phyloP scores from a whole-genome alignment of 176 grass and related monocot species.

The Cenchrus americanus region DNA sequence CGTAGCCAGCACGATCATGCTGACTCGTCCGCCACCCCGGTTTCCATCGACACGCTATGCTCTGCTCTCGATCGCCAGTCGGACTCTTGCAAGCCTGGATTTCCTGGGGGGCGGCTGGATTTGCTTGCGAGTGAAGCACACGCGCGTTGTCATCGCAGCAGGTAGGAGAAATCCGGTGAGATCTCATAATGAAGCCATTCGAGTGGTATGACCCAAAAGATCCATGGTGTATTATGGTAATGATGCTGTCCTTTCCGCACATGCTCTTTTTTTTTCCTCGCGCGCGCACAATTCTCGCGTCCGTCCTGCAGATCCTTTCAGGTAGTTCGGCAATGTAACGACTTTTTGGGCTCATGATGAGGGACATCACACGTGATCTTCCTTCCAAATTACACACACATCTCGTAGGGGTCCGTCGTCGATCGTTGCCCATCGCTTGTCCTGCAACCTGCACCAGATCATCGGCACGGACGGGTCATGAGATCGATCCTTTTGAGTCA shows the following conservation, averaged over 20 bases:
- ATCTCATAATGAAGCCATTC: constrained; percentile 15
- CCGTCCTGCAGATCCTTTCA: constrained; percentile 13
- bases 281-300: background rate
- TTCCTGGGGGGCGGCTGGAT: background rate
- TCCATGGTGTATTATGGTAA: background rate
- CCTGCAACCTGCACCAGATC: background rate
- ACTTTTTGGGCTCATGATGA: constrained; percentile 5
- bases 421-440: background rate
- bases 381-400: background rate
- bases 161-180: constrained; percentile 11
- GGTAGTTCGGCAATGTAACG: background rate
- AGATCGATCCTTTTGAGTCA: background rate
- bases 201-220: background rate
- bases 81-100: background rate
- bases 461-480: background rate
- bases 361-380: constrained; percentile 21
- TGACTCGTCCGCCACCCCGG: background rate
- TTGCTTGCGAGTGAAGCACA: constrained; percentile 41
- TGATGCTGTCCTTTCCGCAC: constrained; percentile 40
- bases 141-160: background rate
- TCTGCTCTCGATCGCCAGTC: background rate
- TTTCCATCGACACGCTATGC: background rate
- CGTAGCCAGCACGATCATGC: no score
- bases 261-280: constrained; percentile 10
- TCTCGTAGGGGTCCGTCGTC: background rate